phyloP scores from a whole-genome alignment of 1,284 basidiomycete species.

The Cryptococcus neoformans region DNA sequence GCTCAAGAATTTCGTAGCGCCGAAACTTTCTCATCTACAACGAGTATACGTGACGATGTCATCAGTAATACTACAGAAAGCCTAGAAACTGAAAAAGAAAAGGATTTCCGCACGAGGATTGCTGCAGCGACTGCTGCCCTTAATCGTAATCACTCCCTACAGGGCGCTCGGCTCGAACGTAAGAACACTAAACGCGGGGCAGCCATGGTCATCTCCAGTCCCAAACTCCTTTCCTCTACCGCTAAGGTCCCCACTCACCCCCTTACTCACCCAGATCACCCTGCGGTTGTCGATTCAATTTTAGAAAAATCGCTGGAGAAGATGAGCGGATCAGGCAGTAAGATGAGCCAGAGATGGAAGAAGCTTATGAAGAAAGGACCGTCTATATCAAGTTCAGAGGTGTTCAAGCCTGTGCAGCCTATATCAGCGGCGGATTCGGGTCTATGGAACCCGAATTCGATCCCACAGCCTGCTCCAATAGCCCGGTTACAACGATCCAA shows the following conservation, averaged over 20 bases:
- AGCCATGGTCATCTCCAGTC: conserved; percentile 34
- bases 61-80: conserved; percentile 2
- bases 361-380: conserved; percentile 32
- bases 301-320: conserved; percentile 22
- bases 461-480: too few species aligned
- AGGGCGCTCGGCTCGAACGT: conserved; percentile 18
- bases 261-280: conserved; percentile 10
- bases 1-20: too few species aligned
- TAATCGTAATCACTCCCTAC: conserved; percentile 34
- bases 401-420: conserved; percentile 1
- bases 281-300: conserved; percentile 3
- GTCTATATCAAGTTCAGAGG: conserved; percentile 23
- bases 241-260: conserved; percentile 26
- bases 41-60: neutral
- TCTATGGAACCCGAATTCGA: neutral
- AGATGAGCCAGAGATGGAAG: conserved; percentile 35
- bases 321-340: conserved; percentile 24
- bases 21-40: too few species aligned
- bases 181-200: conserved; percentile 30
- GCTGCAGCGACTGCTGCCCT: conserved; percentile 42
- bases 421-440: neutral
- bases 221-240: conserved; percentile 37
- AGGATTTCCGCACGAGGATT: conserved; percentile 45
- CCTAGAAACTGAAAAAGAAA: conserved; percentile 35
- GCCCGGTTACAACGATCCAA: conserved; percentile 6